Conservation (phyloP, 768 basidiomycete species). For the Suillus sp. region DNA sequence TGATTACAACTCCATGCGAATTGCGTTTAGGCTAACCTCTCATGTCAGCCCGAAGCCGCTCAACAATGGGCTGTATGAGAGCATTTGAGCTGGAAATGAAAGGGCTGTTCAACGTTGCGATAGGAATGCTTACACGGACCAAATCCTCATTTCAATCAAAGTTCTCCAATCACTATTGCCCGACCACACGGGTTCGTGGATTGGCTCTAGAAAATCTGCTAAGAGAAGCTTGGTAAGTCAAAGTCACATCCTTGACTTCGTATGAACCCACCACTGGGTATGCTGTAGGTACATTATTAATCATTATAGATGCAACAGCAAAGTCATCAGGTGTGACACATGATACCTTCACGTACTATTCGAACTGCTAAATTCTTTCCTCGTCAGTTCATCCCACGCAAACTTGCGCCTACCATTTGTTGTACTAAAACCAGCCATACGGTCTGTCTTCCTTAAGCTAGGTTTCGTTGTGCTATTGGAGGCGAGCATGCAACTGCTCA, state of each 20-base stretch:
- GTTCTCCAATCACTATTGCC: neutral
- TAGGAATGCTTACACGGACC: conserved; percentile 4
- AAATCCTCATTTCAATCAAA: neutral
- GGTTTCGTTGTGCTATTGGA: conserved; percentile 21
- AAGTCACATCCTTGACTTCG: neutral
- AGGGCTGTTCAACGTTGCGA: neutral
- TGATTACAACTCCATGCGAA: conserved; percentile 18
- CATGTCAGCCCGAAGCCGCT: conserved; percentile 13
- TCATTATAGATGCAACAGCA: neutral
- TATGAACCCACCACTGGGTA: neutral
- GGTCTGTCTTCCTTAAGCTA: conserved; percentile 16
- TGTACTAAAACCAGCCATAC: conserved; percentile 17
- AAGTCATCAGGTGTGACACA: neutral
- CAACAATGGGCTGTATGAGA: conserved; percentile 4
- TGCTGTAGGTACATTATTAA: neutral
- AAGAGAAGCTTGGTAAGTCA: conserved; percentile 2
- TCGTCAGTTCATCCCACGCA: neutral
- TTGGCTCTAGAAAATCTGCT: neutral
- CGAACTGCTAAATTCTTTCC: neutral
- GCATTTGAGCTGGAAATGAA: neutral
- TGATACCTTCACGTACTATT: neutral
- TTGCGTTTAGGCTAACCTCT: conserved; percentile 10
- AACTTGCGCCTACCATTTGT: neutral
- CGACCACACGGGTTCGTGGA: neutral
- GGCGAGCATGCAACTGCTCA: conserved; percentile 3